Conservation (phyloP, 768 basidiomycete species). For the Kwoniella sp. region DNA sequence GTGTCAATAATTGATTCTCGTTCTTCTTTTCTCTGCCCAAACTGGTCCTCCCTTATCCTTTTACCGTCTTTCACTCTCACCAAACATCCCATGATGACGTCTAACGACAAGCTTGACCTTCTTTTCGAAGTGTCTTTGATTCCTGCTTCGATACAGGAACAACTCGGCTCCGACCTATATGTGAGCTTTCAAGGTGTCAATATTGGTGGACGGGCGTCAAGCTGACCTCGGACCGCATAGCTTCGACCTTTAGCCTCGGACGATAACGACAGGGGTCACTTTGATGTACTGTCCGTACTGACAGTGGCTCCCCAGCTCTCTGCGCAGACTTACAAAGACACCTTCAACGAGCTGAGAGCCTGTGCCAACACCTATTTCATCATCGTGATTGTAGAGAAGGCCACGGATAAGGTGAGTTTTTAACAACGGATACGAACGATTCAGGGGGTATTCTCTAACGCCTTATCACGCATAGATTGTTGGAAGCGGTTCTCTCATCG, state of each 20-base stretch:
- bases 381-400: conserved; percentile 76
- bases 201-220: background rate
- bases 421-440: no score
- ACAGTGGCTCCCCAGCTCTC: conserved; percentile 71
- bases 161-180: conserved; percentile 18
- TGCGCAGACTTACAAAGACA: conserved; percentile 64
- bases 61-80: no score
- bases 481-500: conserved; percentile 76
- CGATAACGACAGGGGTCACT: conserved; percentile 79
- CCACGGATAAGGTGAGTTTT: conserved; percentile 62
- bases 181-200: conserved; percentile 11
- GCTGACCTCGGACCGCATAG: conserved; percentile 57
- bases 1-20: no score
- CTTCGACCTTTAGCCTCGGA: conserved; percentile 85
- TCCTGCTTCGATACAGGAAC: conserved; percentile 10
- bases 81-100: background rate
- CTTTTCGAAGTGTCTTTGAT: conserved; percentile 26
- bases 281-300: conserved; percentile 74
- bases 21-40: no score
- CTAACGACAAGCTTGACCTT: conserved; percentile 16
- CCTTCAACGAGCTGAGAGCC: conserved; percentile 43
- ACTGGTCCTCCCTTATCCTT: background rate
- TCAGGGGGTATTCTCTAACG: no score
- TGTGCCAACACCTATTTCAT: conserved; percentile 69
- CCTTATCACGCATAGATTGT: conserved; percentile 63